Evolutionary conservation across 2,329 filamentous ascomycete species (phyloP).

Genomic region (Apiospora sp.): DNA sequence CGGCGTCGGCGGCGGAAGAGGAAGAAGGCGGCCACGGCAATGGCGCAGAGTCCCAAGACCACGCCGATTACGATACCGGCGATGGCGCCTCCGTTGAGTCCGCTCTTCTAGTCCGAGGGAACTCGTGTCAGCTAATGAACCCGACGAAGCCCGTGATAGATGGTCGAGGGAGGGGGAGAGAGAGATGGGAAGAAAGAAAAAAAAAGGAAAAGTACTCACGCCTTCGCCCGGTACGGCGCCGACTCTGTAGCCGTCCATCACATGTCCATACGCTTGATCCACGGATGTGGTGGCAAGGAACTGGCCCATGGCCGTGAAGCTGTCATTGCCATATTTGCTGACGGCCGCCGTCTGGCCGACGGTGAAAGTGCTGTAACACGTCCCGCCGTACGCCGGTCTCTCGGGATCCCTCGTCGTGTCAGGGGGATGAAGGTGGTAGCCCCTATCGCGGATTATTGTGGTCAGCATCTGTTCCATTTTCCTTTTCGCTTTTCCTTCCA

Average conservation of each 20-base stretch:
- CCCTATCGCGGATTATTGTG: background rate
- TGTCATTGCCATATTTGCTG: slow-evolving; percentile 28
- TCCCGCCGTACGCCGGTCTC: slow-evolving; percentile 36
- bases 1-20: slow-evolving; percentile 27
- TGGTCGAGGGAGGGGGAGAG: background rate
- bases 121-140: background rate
- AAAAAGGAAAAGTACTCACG: background rate
- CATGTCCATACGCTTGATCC: slow-evolving; percentile 33
- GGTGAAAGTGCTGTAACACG: slow-evolving; percentile 33
- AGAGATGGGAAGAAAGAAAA: background rate
- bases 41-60: slow-evolving; percentile 26
- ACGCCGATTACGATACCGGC: slow-evolving; percentile 33
- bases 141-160: background rate
- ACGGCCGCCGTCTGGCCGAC: slow-evolving; percentile 29
- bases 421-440: slow-evolving; percentile 22
- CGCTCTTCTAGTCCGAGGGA: background rate
- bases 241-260: slow-evolving; percentile 33
- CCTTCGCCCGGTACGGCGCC: slow-evolving; percentile 12
- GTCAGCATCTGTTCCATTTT: background rate
- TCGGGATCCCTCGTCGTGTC: slow-evolving; percentile 29
- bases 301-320: slow-evolving; percentile 25
- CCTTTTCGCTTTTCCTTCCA: background rate
- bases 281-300: slow-evolving; percentile 25
- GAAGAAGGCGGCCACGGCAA: slow-evolving; percentile 25
- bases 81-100: slow-evolving; percentile 31